These are phyloP conservation scores for Blastobotrys proliferans DNA, from an alignment of 1,139 yeast species.

Conservation along the genomic window DNA sequence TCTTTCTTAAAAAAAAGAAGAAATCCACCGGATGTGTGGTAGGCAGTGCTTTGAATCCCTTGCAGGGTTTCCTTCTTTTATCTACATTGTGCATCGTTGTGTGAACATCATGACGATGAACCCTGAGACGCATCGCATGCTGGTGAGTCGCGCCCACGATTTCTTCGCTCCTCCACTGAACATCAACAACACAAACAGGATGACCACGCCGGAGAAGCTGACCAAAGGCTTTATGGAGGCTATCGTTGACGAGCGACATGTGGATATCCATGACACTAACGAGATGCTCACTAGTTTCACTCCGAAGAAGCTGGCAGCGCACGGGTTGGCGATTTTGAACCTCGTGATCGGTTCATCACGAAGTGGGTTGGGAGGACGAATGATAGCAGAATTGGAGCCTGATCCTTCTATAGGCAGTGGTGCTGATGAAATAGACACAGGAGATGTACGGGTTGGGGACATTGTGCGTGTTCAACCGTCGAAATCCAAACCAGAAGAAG, in stretches of 20 bases:
- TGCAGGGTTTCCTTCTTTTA: no score
- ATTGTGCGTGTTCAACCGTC: constrained; percentile 40
- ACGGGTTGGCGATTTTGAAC: constrained; percentile 75
- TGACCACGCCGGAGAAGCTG: neutral
- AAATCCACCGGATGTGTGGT: no score
- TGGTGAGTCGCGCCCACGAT: no score
- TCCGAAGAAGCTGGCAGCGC: constrained; percentile 58
- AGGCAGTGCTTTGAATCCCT: no score
- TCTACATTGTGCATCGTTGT: no score
- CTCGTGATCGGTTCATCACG: constrained; percentile 55
- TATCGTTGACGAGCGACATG: constrained; percentile 23
- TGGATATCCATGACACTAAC: constrained; percentile 34
- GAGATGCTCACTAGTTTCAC: constrained; percentile 39
- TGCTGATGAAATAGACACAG: constrained; percentile 42
- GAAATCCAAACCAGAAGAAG: constrained; percentile 22
- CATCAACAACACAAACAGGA: no score
- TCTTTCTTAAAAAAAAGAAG: no score
- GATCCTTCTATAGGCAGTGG: constrained; percentile 50
- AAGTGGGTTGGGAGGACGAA: constrained; percentile 80
- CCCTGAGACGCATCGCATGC: no score
- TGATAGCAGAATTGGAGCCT: constrained; percentile 58
- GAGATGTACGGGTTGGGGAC: constrained; percentile 73
- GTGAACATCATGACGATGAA: no score
- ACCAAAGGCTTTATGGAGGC: constrained; percentile 16
- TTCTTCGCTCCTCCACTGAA: no score